Base-by-base conservation (phyloP, 2,329 filamentous ascomycete species). In the Calycina herbarum region DNA sequence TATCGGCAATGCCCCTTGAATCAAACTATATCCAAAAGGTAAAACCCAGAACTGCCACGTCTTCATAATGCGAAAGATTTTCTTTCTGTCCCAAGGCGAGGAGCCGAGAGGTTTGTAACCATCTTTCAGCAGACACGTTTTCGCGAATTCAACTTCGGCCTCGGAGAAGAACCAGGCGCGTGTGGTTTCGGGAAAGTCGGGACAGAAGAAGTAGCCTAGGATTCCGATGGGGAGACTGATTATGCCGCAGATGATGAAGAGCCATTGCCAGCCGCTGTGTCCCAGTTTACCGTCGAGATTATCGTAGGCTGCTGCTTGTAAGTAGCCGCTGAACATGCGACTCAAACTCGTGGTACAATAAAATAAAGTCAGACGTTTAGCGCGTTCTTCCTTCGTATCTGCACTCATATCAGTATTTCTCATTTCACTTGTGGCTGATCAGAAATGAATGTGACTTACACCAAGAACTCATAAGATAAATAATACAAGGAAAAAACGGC, bases 311-410 rank as follows among this genome's bases (percentile, higher is more conserved):
- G 74, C 79, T 0, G 79, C 76, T 71, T 81, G 79, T 0, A 82
- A 74, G 63, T 81, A 81, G 0, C 79, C 79, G 1, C 76, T 75
- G 57, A 80, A 80, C 78, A 81, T 80, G 3, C 78, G 76, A 0
- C 82, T 84, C 0, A 85, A 77, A 4, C 80, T 82, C 8, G 83
- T 82, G 31, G 81, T 82, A 0, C 83, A 79, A 62, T 81, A 85
- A 76, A 84, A 86, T 13, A 84, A 79, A 0, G 82, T 82, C 2
- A 83, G 82, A 2, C 85, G 79, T 69, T 86, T 86, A 63, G 82
- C 85, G 0, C 82, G 77, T 67, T 82, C 80, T 0, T 70, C 68
- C 10, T 72, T 79, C 67, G 68, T 78, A 66, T 82, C 66, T 67
- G 15, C 10, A 15, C 2, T 27, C n/a, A 8, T 45, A 10, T 31